These are phyloP conservation scores for Pythium aquatile DNA, from an alignment of 352 stramenopile species.

Conservation along the genomic window DNA sequence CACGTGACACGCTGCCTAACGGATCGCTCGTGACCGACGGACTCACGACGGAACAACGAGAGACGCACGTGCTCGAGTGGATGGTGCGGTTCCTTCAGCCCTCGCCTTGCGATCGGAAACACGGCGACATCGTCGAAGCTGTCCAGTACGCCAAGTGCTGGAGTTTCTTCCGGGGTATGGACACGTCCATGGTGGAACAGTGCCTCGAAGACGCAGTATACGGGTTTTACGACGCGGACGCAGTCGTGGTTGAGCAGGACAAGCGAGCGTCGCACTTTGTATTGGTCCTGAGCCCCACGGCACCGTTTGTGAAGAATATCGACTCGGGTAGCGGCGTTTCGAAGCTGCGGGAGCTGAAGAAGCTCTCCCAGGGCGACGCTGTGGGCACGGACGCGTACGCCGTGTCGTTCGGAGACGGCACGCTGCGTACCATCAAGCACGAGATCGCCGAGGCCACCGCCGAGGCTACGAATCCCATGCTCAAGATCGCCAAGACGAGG, in stretches of 20 bases:
- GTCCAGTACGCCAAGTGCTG: slow-evolving; percentile 33
- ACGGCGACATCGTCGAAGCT: slow-evolving; percentile 31
- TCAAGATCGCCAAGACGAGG: not conserved
- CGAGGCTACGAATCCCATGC: not conserved
- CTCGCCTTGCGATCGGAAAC: slow-evolving; percentile 26
- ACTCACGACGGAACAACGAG: slow-evolving; percentile 31
- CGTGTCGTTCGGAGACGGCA: slow-evolving; percentile 37
- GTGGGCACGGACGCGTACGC: slow-evolving; percentile 48
- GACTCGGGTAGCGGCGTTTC: slow-evolving; percentile 37
- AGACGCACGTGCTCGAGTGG: slow-evolving; percentile 39
- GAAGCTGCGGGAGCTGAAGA: slow-evolving; percentile 53
- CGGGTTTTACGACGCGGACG: slow-evolving; percentile 35
- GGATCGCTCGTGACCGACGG: not conserved
- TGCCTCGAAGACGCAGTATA: slow-evolving; percentile 47
- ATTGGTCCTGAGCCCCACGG: slow-evolving; percentile 44
- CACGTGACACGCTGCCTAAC: not conserved
- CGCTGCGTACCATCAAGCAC: slow-evolving; percentile 24
- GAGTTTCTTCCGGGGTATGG: slow-evolving; percentile 60
- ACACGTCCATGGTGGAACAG: slow-evolving; percentile 41
- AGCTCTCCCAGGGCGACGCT: slow-evolving; percentile 53
- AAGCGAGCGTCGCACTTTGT: slow-evolving; percentile 37
- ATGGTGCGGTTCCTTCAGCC: slow-evolving; percentile 42
- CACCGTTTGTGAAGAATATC: slow-evolving; percentile 46
- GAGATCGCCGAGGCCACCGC: slow-evolving; percentile 7
- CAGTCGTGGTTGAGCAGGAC: slow-evolving; percentile 42